phyloP scores from a whole-genome alignment of 352 stramenopile genomes.

The Phytophthora sojae region DNA sequence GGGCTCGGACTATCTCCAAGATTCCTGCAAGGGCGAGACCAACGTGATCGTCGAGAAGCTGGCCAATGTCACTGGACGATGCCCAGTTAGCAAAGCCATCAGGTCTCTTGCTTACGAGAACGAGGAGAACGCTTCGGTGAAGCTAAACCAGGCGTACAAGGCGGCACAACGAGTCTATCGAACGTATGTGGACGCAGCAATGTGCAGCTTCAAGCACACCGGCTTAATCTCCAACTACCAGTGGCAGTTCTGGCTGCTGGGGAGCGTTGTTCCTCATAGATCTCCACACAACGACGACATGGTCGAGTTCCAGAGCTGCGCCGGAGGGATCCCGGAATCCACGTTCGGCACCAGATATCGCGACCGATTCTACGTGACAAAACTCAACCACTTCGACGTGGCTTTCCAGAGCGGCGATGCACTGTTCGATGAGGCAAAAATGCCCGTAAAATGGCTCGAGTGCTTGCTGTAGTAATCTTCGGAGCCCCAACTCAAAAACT shows the following conservation, averaged over 20 bases:
- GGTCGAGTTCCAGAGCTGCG: constrained; percentile 52
- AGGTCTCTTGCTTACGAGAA: constrained; percentile 42
- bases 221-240: constrained; percentile 41
- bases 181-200: constrained; percentile 29
- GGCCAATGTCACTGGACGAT: constrained; percentile 17
- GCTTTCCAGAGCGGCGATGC: constrained; percentile 53
- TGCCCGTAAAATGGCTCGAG: constrained; percentile 67
- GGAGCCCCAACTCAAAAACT: too few relatives aligned
- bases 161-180: constrained; percentile 32
- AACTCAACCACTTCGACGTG: constrained; percentile 41
- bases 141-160: constrained; percentile 33
- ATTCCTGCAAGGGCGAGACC: constrained; percentile 27
- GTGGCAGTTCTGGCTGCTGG: constrained; percentile 9
- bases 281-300: not conserved
- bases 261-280: too few relatives aligned
- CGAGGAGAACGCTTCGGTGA: constrained; percentile 17
- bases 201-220: constrained; percentile 21
- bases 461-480: constrained; percentile 32
- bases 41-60: constrained; percentile 33
- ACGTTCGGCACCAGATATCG: constrained; percentile 38
- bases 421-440: constrained; percentile 45
- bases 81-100: constrained; percentile 20
- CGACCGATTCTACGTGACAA: constrained; percentile 48
- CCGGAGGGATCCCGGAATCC: constrained; percentile 25
- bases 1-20: constrained; percentile 42